phyloP scores from a whole-genome alignment of 2,329 filamentous ascomycete genomes.

The Cyphellophora attinorum region DNA sequence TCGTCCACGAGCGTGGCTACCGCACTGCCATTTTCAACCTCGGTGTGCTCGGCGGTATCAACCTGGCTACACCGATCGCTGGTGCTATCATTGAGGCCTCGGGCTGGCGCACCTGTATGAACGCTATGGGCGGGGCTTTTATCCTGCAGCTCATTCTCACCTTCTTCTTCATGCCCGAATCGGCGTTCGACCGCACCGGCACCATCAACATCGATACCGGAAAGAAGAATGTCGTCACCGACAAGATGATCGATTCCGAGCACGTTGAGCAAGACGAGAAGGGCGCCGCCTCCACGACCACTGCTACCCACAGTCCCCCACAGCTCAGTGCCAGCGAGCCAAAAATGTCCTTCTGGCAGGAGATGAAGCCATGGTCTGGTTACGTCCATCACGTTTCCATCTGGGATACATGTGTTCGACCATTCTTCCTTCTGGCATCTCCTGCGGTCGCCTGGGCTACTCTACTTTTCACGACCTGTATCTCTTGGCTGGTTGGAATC shows the following conservation, averaged over 20 bases:
- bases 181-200: constrained; percentile 25
- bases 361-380: constrained; percentile 27
- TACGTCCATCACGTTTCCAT: constrained; percentile 29
- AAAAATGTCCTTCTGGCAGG: constrained; percentile 19
- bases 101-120: constrained; percentile 24
- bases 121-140: constrained; percentile 34
- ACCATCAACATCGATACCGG: constrained; percentile 28
- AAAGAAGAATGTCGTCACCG: constrained; percentile 18
- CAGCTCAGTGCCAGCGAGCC: constrained; percentile 10
- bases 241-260: constrained; percentile 16
- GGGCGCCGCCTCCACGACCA: constrained; percentile 2
- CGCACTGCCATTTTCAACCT: constrained; percentile 33
- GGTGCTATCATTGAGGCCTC: constrained; percentile 29
- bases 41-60: constrained; percentile 32
- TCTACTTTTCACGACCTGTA: constrained; percentile 29
- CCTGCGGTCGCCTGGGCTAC: constrained; percentile 30
- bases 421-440: constrained; percentile 26
- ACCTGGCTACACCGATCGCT: constrained; percentile 30
- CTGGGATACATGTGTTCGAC: constrained; percentile 27
- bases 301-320: not conserved
- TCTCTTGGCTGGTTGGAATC: constrained; percentile 24
- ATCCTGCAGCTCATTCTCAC: constrained; percentile 27
- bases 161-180: constrained; percentile 35
- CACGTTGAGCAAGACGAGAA: constrained; percentile 18
- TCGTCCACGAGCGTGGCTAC: constrained; percentile 34